Evolutionary conservation across 768 basidiomycete genomes (phyloP).

Genomic region (Cyclocybe cylindracea): DNA sequence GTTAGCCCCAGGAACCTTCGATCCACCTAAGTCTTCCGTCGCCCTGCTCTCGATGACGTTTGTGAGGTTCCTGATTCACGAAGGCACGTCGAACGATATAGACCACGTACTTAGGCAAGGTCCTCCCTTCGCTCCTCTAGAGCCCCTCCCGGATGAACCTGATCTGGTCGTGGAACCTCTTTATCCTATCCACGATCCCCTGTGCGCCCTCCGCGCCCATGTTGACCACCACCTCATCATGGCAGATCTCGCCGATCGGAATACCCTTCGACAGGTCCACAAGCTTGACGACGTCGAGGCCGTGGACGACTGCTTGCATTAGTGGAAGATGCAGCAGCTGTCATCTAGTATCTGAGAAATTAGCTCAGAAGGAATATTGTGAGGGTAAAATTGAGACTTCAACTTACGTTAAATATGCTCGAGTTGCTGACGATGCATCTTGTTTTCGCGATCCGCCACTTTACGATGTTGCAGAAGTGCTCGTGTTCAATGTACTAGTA

Average conservation of each 20-base stretch:
- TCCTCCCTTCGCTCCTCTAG: slow-evolving; percentile 86
- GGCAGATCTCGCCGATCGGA: no score
- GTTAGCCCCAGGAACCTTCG: slow-evolving; percentile 75
- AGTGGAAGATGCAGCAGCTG: slow-evolving; percentile 95
- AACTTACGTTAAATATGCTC: slow-evolving; percentile 79
- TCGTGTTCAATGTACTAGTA: slow-evolving; percentile 98
- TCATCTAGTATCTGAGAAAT: slow-evolving; percentile 83
- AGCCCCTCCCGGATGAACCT: slow-evolving; percentile 84
- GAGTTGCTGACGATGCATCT: slow-evolving; percentile 86
- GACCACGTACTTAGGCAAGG: slow-evolving; percentile 73
- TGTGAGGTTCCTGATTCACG: slow-evolving; percentile 79
- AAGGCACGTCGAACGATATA: slow-evolving; percentile 66
- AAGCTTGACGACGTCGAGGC: no score
- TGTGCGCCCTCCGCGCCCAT: slow-evolving; percentile 84
- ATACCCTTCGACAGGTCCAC: no score
- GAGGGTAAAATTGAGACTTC: not conserved
- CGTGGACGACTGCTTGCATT: no score
- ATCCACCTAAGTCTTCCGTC: slow-evolving; percentile 50
- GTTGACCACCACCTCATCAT: no score
- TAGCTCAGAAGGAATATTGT: not conserved
- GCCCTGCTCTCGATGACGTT: slow-evolving; percentile 61
- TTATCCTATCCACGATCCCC: slow-evolving; percentile 93
- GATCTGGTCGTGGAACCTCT: slow-evolving; percentile 91
- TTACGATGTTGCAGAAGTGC: slow-evolving; percentile 92
- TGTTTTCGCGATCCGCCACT: slow-evolving; percentile 95